Base-by-base conservation (phyloP, 257 asterid genomes). In the Solanum arcanum region DNA sequence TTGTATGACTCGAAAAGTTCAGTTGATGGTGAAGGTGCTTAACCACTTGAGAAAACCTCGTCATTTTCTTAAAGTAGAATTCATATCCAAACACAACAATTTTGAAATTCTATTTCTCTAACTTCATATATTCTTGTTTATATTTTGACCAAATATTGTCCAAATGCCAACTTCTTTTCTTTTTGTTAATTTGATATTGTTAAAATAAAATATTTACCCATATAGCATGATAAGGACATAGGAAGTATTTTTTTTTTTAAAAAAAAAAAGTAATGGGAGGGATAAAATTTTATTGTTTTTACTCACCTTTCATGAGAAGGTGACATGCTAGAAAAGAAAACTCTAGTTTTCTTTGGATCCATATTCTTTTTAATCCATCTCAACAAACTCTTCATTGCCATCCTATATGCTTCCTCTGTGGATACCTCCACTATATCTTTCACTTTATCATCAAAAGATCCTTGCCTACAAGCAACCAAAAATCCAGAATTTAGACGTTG, bases 291-390 rank as follows among this genome's bases (percentile, higher is more conserved):
- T 52, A 52, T 52, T 42, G 4, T 4, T 44, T 78, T 44, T 78
- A 78, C 94, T 88, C 85, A 96, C 99, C 88, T 35, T 86, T 87
- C 91, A 69, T 96, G 98, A 11, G 94, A 90, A 33, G 98, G 96
- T 5, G 99, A 95, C 94, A 95, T 89, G 91, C 96, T 91, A 66
- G 90, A 87, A 87, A 94, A 96, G 87, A 96, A 93, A 1, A 92
- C 90, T 64, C 84, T 15, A 7, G 84, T 78, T 78, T 5, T 78
- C n/a, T 78, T 78, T 27, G 16, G 41, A 78, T 78, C 93, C 87
- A 94, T 85, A 52, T 94, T 95, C 76, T 90, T 76, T 82, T 93
- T 88, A 2, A 92, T 86, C 99, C 99, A 96, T 88, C 92, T 74
- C 47, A 91, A 49, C 93, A 96, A 82, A 59, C 91, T 88, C 69